These are phyloP conservation scores for Lanmaoa pseudosensibilis DNA, from an alignment of 768 basidiomycete genomes.

Conservation along the genomic window DNA sequence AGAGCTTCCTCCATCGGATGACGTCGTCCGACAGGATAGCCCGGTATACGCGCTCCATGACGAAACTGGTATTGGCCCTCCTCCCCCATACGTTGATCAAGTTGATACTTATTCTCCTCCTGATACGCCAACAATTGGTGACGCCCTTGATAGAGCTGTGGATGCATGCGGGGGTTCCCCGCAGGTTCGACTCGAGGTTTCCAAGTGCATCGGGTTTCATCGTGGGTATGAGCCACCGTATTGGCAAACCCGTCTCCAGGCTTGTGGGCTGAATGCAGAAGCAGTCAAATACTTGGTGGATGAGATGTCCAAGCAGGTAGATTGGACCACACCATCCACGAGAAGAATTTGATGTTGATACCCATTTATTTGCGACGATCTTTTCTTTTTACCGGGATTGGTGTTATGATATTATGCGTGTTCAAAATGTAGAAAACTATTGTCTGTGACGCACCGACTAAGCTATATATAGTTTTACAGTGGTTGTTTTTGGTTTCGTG, in stretches of 20 bases:
- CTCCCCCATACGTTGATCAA: constrained; percentile 18
- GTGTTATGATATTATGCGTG: background rate
- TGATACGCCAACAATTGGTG: constrained; percentile 14
- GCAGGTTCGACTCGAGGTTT: constrained; percentile 21
- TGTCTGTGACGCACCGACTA: background rate
- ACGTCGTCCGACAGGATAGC: constrained; percentile 23
- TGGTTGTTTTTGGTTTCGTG: too few species aligned
- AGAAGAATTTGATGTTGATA: constrained; percentile 1
- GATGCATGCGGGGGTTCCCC: constrained; percentile 15
- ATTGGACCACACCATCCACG: constrained; percentile 12
- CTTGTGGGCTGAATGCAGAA: constrained; percentile 19
- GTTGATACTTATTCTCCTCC: constrained; percentile 2
- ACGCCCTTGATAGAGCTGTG: constrained; percentile 25
- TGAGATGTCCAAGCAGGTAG: constrained; percentile 29
- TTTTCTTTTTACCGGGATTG: background rate
- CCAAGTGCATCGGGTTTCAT: constrained; percentile 24
- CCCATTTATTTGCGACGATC: background rate
- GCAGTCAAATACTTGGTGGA: constrained; percentile 20
- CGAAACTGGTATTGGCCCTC: constrained; percentile 12
- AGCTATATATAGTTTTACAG: background rate
- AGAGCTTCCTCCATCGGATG: background rate
- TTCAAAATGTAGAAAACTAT: constrained; percentile 1
- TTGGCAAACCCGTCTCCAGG: constrained; percentile 27
- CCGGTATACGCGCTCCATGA: constrained; percentile 12
- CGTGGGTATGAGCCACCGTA: constrained; percentile 29